A percentile compares a stretch with the other conserved stretches of the same genome.
Evolutionary conservation across 2,329 filamentous ascomycete genomes (phyloP).

Genomic region (Herpotrichia juniperi): DNA sequence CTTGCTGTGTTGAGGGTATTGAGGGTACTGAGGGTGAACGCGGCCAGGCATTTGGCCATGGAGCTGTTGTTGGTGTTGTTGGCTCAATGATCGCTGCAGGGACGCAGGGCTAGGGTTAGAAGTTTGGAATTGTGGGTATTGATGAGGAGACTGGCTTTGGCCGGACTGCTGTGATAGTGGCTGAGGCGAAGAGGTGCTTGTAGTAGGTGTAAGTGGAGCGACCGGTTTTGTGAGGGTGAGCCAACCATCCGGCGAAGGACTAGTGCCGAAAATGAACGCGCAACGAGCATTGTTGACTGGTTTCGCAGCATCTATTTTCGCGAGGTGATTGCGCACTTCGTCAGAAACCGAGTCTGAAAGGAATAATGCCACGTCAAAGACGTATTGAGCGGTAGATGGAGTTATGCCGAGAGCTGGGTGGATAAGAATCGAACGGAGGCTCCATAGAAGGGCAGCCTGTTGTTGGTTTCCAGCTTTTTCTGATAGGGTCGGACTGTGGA

Average conservation of each 20-base stretch:
- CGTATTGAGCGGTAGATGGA: constrained; percentile 44
- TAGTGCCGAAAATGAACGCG: constrained; percentile 48
- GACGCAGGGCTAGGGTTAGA: constrained; percentile 2
- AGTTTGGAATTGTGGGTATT: constrained; percentile 14
- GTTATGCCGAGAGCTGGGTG: constrained; percentile 45
- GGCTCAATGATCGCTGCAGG: constrained; percentile 33
- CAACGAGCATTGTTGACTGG: constrained; percentile 41
- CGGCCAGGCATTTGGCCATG: constrained; percentile 14
- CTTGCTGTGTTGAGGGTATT: constrained; percentile 34
- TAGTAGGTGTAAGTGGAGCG: constrained; percentile 10
- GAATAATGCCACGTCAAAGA: constrained; percentile 51
- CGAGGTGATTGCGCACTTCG: constrained; percentile 43
- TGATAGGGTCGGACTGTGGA: constrained; percentile 38
- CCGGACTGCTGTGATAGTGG: constrained; percentile 8
- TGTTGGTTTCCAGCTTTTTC: constrained; percentile 34
- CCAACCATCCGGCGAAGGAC: constrained; percentile 47
- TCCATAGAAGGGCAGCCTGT: constrained; percentile 36
- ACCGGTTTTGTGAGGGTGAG: constrained; percentile 47
- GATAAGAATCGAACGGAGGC: constrained; percentile 46
- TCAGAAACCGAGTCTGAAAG: constrained; percentile 51
- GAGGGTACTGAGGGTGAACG: constrained; percentile 30
- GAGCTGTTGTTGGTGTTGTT: constrained; percentile 25
- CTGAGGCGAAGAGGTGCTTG: not conserved
- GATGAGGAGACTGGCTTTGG: constrained; percentile 19
- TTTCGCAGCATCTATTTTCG: constrained; percentile 31